Percentiles rank a stretch among this genome's conserved stretches.
phyloP scores from a whole-genome alignment of 106 monocot genomes.

The Dendrobium chrysotoxum region DNA sequence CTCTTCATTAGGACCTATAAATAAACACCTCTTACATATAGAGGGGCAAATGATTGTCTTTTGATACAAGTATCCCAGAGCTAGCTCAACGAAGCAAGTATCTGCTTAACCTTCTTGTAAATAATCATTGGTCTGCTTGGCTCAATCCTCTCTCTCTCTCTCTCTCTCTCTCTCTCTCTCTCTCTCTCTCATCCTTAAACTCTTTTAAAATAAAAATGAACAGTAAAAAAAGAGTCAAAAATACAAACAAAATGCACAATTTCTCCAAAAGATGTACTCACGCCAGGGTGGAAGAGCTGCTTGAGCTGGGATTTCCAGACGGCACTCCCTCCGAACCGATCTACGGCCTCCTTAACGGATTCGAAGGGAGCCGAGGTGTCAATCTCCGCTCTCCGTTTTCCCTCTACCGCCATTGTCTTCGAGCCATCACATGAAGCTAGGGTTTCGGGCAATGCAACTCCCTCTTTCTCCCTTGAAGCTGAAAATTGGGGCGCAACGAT shows the following conservation, averaged over 20 bases:
- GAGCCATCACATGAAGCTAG: neutral
- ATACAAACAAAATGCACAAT: neutral
- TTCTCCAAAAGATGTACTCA: neutral
- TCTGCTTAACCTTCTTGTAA: too few species aligned
- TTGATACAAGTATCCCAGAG: too few species aligned
- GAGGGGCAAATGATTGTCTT: too few species aligned
- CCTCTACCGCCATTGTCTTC: neutral
- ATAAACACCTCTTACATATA: too few species aligned
- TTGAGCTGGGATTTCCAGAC: slow-evolving; percentile 14
- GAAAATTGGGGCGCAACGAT: neutral
- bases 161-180: too few species aligned
- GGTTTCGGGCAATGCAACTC: neutral
- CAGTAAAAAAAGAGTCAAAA: neutral
- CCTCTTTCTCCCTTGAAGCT: neutral
- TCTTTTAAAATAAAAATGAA: too few species aligned
- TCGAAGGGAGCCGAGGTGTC: slow-evolving; percentile 33
- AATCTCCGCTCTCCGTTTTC: slow-evolving; percentile 16
- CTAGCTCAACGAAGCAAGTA: too few species aligned
- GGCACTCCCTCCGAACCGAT: slow-evolving; percentile 27
- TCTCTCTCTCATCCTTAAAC: too few species aligned
- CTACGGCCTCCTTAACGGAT: slow-evolving; percentile 36
- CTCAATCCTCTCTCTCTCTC: too few species aligned
- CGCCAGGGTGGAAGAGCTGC: neutral
- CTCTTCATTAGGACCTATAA: too few species aligned
- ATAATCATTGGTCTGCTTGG: too few species aligned